These are phyloP conservation scores for Mucor lusitanicus DNA, from an alignment of 371 early-diverging fungal species.

Conservation along the genomic window DNA sequence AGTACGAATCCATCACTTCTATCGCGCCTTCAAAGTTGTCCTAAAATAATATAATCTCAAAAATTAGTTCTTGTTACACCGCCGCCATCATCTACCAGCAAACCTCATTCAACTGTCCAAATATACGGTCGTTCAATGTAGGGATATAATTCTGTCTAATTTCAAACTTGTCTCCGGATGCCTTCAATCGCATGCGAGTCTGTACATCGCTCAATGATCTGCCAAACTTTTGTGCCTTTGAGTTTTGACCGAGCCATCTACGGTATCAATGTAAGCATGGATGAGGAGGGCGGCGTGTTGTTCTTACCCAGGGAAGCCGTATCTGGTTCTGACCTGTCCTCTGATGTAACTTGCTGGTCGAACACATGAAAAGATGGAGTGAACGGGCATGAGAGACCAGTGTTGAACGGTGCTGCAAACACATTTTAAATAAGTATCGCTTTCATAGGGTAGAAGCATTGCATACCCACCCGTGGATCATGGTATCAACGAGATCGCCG, in stretches of 20 bases:
- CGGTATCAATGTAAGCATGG: background rate
- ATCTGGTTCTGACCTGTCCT: slow-evolving; percentile 48
- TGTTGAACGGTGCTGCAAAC: slow-evolving; percentile 64
- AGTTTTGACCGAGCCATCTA: slow-evolving; percentile 95
- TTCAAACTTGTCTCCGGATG: slow-evolving; percentile 86
- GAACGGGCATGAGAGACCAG: slow-evolving; percentile 93
- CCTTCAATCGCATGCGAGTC: slow-evolving; percentile 76
- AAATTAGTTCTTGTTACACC: slow-evolving; percentile 10
- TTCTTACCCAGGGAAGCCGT: slow-evolving; percentile 52
- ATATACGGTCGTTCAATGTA: slow-evolving; percentile 65
- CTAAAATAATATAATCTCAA: slow-evolving; percentile 20
- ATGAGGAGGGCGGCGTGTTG: background rate
- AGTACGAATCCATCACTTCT: slow-evolving; percentile 86
- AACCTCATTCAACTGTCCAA: slow-evolving; percentile 64
- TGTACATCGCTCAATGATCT: slow-evolving; percentile 83
- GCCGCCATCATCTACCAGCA: background rate
- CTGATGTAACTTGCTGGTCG: slow-evolving; percentile 82
- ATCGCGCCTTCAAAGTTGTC: slow-evolving; percentile 77
- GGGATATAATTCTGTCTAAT: slow-evolving; percentile 86
- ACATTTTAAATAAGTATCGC: background rate
- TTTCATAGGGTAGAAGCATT: slow-evolving; percentile 4
- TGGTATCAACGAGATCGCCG: slow-evolving; percentile 83
- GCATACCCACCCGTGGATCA: slow-evolving; percentile 73
- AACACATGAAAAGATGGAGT: slow-evolving; percentile 89
- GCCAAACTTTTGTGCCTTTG: slow-evolving; percentile 74